phyloP scores from a whole-genome alignment of 441 rosid genomes.

The Mallotus japonicus region DNA sequence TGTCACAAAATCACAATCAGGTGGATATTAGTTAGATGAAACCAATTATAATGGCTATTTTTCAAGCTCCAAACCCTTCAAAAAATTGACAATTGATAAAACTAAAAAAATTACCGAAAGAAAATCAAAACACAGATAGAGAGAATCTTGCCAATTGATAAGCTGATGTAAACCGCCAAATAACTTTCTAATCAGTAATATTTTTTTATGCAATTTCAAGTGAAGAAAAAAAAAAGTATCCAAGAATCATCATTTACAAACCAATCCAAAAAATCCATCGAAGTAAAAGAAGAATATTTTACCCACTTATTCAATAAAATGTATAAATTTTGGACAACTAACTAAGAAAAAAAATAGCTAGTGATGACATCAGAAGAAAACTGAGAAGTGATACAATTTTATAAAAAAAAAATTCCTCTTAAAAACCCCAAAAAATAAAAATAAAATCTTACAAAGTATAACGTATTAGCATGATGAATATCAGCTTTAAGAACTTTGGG shows the following conservation, averaged over 20 bases:
- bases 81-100: background rate
- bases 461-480: conserved; percentile 65
- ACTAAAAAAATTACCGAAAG: background rate
- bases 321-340: background rate
- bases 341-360: no score
- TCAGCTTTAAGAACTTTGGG: conserved; percentile 76
- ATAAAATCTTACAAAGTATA: background rate
- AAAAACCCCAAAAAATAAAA: background rate
- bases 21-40: conserved; percentile 12
- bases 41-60: background rate
- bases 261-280: background rate
- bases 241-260: background rate
- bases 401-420: background rate
- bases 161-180: background rate
- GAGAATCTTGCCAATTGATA: background rate
- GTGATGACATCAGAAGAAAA: background rate
- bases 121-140: background rate
- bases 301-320: conserved; percentile 9
- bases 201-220: conserved; percentile 4
- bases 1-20: background rate
- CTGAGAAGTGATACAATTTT: background rate
- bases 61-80: background rate
- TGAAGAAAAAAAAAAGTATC: background rate
- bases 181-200: background rate
- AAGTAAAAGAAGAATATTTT: background rate